Evolutionary conservation across 768 basidiomycete genomes (phyloP).

Genomic region (Suillus subalutaceus): DNA sequence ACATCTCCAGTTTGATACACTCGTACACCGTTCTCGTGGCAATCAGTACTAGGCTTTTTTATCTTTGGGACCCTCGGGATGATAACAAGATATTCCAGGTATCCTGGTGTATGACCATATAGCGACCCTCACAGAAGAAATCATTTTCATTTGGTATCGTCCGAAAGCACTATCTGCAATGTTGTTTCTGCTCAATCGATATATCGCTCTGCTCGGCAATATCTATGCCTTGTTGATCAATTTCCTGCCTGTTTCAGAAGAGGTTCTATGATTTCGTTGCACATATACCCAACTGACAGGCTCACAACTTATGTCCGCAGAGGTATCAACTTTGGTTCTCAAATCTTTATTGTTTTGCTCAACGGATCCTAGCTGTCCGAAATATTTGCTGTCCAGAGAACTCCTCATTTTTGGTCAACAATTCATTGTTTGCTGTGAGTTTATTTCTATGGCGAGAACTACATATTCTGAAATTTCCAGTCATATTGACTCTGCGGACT

Average conservation of each 20-base stretch:
- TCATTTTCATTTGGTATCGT: constrained; percentile 48
- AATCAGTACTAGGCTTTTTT: constrained; percentile 3
- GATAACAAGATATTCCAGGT: constrained; percentile 17
- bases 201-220: constrained; percentile 46
- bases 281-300: not conserved
- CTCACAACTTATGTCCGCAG: not conserved
- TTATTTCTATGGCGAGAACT: not conserved
- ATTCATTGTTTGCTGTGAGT: constrained; percentile 49
- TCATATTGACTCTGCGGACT: constrained; percentile 49
- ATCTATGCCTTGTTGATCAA: constrained; percentile 32
- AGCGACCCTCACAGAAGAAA: constrained; percentile 38
- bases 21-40: constrained; percentile 5
- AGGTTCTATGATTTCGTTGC: not conserved
- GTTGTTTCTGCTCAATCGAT: constrained; percentile 54
- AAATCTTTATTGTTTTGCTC: not conserved
- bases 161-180: constrained; percentile 41
- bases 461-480: constrained; percentile 24
- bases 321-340: constrained; percentile 3
- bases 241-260: constrained; percentile 22
- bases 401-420: constrained; percentile 46
- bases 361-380: constrained; percentile 38
- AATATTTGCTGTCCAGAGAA: constrained; percentile 43
- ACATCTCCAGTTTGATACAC: constrained; percentile 3
- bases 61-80: not conserved
- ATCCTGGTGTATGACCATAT: constrained; percentile 34